phyloP scores from a whole-genome alignment of 2,329 filamentous ascomycete species.

The Nannizziopsis arthrosporioides region DNA sequence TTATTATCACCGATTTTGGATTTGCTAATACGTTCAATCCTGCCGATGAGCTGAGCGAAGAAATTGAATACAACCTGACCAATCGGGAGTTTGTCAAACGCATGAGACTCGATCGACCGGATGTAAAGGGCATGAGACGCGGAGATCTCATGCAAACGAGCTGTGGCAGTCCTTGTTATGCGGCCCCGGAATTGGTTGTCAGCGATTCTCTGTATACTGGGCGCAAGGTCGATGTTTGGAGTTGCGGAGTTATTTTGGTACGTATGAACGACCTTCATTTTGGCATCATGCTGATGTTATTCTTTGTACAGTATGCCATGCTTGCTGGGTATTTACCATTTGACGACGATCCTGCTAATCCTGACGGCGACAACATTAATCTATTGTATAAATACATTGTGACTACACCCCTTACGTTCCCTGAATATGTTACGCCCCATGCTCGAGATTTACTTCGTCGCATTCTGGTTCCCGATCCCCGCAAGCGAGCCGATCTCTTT shows the following conservation, averaged over 20 bases:
- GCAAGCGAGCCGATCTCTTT: constrained; percentile 89
- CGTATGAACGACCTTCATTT: constrained; percentile 28
- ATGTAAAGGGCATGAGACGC: constrained; percentile 62
- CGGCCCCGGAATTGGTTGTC: constrained; percentile 90
- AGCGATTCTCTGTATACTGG: constrained; percentile 96
- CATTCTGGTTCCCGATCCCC: constrained; percentile 88
- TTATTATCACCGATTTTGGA: constrained; percentile 98
- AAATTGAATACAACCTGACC: constrained; percentile 74
- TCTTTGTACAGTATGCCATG: constrained; percentile 76
- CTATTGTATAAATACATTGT: constrained; percentile 98
- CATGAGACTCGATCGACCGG: constrained; percentile 68
- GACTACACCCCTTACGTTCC: constrained; percentile 89
- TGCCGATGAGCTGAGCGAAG: constrained; percentile 72
- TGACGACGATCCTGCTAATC: constrained; percentile 95
- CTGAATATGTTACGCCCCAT: constrained; percentile 96
- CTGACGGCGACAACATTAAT: constrained; percentile 98
- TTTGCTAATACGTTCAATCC: constrained; percentile 97
- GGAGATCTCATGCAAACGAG: constrained; percentile 98
- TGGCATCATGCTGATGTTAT: constrained; percentile 8
- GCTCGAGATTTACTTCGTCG: constrained; percentile 82
- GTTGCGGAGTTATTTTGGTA: constrained; percentile 95
- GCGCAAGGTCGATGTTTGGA: constrained; percentile 97
- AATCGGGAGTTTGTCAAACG: constrained; percentile 83
- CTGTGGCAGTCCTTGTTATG: constrained; percentile 95
- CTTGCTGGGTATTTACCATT: constrained; percentile 94